phyloP scores from a whole-genome alignment of 2,329 filamentous ascomycete species.

The Stagonosporopsis cucurbitacearum region DNA sequence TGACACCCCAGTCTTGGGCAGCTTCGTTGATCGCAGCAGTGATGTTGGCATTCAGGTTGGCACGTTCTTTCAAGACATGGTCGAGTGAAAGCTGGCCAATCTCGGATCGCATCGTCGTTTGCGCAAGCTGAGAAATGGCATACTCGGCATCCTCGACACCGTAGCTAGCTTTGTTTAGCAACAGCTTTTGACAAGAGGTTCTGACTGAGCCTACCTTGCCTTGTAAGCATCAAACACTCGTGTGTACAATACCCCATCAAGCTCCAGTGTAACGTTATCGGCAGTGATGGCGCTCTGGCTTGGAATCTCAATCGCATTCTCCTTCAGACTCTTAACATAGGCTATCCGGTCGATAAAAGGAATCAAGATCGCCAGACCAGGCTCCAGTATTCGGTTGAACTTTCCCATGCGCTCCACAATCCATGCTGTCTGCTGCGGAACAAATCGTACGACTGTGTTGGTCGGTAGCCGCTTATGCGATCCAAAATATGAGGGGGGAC shows the following conservation, averaged over 20 bases:
- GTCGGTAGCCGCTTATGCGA: constrained; percentile 71
- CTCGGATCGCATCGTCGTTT: constrained; percentile 98
- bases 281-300: constrained; percentile 98
- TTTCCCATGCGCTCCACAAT: constrained; percentile 99
- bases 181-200: neutral
- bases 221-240: constrained; percentile 98
- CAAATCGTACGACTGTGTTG: constrained; percentile 94
- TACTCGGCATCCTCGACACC: constrained; percentile 99
- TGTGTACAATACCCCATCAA: constrained; percentile 95
- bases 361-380: constrained; percentile 85
- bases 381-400: constrained; percentile 91
- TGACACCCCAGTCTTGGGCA: constrained; percentile 94
- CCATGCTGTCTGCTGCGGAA: constrained; percentile 99
- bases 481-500: constrained; percentile 81
- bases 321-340: constrained; percentile 97
- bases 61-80: constrained; percentile 96
- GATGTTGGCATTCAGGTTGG: constrained; percentile 95
- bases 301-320: constrained; percentile 94
- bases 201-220: constrained; percentile 69
- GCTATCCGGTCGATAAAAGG: constrained; percentile 95
- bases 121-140: constrained; percentile 95
- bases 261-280: constrained; percentile 95
- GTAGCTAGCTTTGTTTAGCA: constrained; percentile 66
- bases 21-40: constrained; percentile 99
- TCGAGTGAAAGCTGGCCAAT: constrained; percentile 96